Evolutionary conservation across 495 filamentous ascomycete genomes (phyloP), one percentile per base, ranked within the genome.

Genomic region (Rhypophila decipiens): DNA sequence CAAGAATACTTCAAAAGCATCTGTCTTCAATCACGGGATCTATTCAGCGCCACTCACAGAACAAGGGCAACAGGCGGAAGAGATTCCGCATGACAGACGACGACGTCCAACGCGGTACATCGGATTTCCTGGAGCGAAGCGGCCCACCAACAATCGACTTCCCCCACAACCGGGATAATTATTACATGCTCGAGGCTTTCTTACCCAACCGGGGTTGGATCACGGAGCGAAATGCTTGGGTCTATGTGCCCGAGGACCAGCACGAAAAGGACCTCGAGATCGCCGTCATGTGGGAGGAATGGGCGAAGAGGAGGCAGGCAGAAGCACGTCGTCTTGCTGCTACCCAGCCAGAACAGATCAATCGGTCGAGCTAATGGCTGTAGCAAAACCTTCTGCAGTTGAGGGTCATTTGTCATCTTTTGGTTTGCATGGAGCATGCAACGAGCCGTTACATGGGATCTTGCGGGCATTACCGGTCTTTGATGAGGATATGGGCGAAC

Each of bases 161-260:
- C 9, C 76, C 76, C 2, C 75, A 61, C 41, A 59, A 72, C 41
- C 61, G 77, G 23, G 78, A 79, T 46, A 69, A 70, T 18, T 80
- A 80, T 51, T 77, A 79, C 53, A 65, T 74, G 61, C 62, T 79
- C 10, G 68, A 73, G 50, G 71, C 66, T 11, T 78, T 70, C 44
- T 40, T 77, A 18, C 74, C 74, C 1, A 65, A 67, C 36, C 66
- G 74, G 23, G 61, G 61, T 9, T 77, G 74, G 74, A 67, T 56
- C 31, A 51, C 47, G 10, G 55, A 64, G 1, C 39, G 53, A 1
- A 44, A 64, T 20, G 48, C 45, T 23, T 78, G 72, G 73, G 51
- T 70, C 20, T 78, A 74, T 37, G 43, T 69, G 10, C 62, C 67
- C 4, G 66, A 58, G 2, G 57, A 63, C 5, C 64, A 72, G 47